Evolutionary conservation across 805 yeast species (phyloP).

Genomic region (Zygosaccharomyces bailii): DNA sequence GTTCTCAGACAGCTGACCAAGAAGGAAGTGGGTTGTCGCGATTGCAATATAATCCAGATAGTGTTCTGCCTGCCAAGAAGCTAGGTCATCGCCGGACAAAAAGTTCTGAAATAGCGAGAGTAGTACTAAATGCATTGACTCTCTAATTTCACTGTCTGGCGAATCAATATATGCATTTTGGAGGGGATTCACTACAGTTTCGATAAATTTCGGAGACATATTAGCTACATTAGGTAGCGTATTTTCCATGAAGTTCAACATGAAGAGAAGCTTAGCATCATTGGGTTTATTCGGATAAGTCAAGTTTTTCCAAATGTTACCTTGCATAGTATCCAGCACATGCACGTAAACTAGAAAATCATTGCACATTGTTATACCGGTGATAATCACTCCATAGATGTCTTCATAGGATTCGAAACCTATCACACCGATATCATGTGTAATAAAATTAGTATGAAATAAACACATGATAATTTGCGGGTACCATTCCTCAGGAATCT

Average conservation of each 20-base stretch:
- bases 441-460: conserved; percentile 25
- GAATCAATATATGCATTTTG: conserved; percentile 12
- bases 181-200: conserved; percentile 14
- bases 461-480: conserved; percentile 18
- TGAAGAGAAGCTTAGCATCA: conserved; percentile 24
- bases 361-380: conserved; percentile 11
- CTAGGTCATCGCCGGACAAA: conserved; percentile 3
- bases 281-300: conserved; percentile 19
- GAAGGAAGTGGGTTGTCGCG: conserved; percentile 19
- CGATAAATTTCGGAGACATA: conserved; percentile 10
- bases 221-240: conserved; percentile 12
- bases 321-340: conserved; percentile 17
- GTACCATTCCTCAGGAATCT: conserved; percentile 15
- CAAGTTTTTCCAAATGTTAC: conserved; percentile 10
- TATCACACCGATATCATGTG: conserved; percentile 21
- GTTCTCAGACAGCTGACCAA: conserved; percentile 14
- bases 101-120: conserved; percentile 18
- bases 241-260: conserved; percentile 24
- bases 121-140: conserved; percentile 25
- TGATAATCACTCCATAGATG: conserved; percentile 20
- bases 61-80: conserved; percentile 21
- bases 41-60: conserved; percentile 16
- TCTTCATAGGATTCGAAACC: conserved; percentile 32
- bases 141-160: conserved; percentile 19
- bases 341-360: conserved; percentile 6